Evolutionary conservation across 1,284 basidiomycete species (phyloP).

Genomic region (Meira nashicola): DNA sequence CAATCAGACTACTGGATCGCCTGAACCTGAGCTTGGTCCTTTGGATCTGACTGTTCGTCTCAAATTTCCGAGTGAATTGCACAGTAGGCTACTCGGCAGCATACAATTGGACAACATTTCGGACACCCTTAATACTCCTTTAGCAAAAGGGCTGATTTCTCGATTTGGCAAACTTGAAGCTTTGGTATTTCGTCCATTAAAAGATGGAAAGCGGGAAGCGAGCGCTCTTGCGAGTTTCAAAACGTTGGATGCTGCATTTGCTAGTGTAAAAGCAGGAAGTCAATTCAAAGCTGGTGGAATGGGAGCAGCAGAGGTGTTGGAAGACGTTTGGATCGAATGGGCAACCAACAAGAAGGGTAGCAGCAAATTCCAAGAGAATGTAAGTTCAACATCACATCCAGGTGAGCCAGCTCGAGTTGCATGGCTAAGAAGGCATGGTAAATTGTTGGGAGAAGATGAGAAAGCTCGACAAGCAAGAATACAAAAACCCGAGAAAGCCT

Average conservation of each 20-base stretch:
- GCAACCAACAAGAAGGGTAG: slow-evolving; percentile 8
- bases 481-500: too few relatives aligned
- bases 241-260: slow-evolving; percentile 30
- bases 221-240: slow-evolving; percentile 35
- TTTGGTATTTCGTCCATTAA: slow-evolving; percentile 23
- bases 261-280: slow-evolving; percentile 31
- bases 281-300: slow-evolving; percentile 21
- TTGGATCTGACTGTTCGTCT: slow-evolving; percentile 34
- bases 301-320: slow-evolving; percentile 26
- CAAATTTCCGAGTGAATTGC: slow-evolving; percentile 36
- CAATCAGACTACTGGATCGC: slow-evolving; percentile 14
- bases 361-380: neutral
- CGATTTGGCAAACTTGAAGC: slow-evolving; percentile 33
- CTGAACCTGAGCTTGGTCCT: slow-evolving; percentile 17
- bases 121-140: slow-evolving; percentile 21
- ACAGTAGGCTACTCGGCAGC: slow-evolving; percentile 17
- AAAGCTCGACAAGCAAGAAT: neutral
- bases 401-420: slow-evolving; percentile 1
- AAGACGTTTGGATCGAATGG: slow-evolving; percentile 45
- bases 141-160: slow-evolving; percentile 19
- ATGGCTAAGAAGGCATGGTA: slow-evolving; percentile 7
- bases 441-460: neutral
- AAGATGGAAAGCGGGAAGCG: slow-evolving; percentile 21
- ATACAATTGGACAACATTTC: slow-evolving; percentile 1
- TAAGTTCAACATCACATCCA: neutral